Evolutionary conservation across 176 grass and related monocot genomes (phyloP), one percentile per base, ranked within the genome.

Genomic region (Eleusine coracana): DNA sequence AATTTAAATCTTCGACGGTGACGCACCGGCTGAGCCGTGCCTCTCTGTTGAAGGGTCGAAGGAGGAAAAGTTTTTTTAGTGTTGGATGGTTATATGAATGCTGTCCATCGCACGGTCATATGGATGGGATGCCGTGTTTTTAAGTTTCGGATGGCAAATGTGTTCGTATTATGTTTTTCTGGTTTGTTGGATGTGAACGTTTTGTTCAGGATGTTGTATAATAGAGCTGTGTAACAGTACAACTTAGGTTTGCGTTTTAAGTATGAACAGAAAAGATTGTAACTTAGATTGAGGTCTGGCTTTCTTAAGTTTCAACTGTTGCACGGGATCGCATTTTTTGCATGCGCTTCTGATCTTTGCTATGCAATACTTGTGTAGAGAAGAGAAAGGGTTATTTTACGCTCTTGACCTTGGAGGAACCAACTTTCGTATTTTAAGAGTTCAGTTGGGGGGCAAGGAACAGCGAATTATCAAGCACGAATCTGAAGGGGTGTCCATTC

Each of bases 331-430:
- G 44, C 44, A 42, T 45, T 45, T 45, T 45, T 45, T 10, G 3
- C 6, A 45, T 45, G 7, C 10, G 44, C 10, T 45, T 79, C 61
- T 79, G 27, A 79, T 63, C 5, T 50, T 28, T 51, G 28, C 36
- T 36, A 37, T 9, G 5, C 10, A 37, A 51, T 67, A 45, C 44
- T 46, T 25, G 25, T 66, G n/a, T 75, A 90, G 88, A 81, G 74
- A 84, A 52, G 89, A 93, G 79, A 88, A 76, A 78, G 91, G 94
- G 60, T 18, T 93, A 37, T 93, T 88, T 90, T 97, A 93, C 71
- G 94, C 91, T 67, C 88, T 97, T 85, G 94, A 97, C 66, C 91
- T 97, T 75, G 94, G 87, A 87, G 91, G 94, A 84, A 97, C 94
- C 58, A 97, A 97, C 48, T 93, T 93, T 62, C 88, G 89, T 44